Evolutionary conservation across 2,329 filamentous ascomycete genomes (phyloP).

Genomic region (Aspergillus sp.): DNA sequence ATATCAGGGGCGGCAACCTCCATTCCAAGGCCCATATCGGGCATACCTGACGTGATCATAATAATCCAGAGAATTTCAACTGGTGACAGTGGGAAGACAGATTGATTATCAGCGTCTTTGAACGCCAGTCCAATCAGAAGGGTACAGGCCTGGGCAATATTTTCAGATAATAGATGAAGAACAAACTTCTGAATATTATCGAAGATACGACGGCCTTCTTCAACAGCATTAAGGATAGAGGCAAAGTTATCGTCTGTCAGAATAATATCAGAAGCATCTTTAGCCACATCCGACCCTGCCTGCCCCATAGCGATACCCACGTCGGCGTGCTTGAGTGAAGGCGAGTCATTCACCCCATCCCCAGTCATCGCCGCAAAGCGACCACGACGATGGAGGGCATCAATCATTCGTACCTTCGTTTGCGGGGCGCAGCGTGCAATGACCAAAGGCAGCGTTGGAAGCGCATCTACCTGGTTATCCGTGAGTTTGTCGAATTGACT

Average conservation of each 20-base stretch:
- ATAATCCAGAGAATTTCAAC: slow-evolving; percentile 93
- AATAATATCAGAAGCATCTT: slow-evolving; percentile 64
- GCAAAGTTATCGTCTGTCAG: slow-evolving; percentile 84
- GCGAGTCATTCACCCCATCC: slow-evolving; percentile 85
- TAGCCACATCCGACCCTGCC: slow-evolving; percentile 80
- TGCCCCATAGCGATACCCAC: slow-evolving; percentile 86
- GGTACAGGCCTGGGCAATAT: slow-evolving; percentile 80
- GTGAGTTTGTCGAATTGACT: slow-evolving; percentile 75
- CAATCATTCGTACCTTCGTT: slow-evolving; percentile 54
- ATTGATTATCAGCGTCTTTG: slow-evolving; percentile 68
- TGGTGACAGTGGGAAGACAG: slow-evolving; percentile 81
- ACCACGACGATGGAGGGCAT: slow-evolving; percentile 57
- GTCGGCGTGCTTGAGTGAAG: slow-evolving; percentile 75
- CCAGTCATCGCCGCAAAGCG: slow-evolving; percentile 85
- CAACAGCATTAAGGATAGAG: slow-evolving; percentile 78
- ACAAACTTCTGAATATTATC: slow-evolving; percentile 91
- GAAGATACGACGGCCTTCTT: slow-evolving; percentile 81
- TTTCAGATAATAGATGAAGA: slow-evolving; percentile 73
- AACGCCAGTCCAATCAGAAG: slow-evolving; percentile 80
- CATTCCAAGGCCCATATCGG: slow-evolving; percentile 86
- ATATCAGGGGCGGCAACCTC: slow-evolving; percentile 74
- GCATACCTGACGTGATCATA: slow-evolving; percentile 85
- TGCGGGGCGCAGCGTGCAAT: slow-evolving; percentile 60
- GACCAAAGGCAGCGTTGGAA: slow-evolving; percentile 57
- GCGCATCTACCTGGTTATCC: slow-evolving; percentile 67